phyloP scores from a whole-genome alignment of 2,329 filamentous ascomycete genomes.

The Alternaria burnsii region DNA sequence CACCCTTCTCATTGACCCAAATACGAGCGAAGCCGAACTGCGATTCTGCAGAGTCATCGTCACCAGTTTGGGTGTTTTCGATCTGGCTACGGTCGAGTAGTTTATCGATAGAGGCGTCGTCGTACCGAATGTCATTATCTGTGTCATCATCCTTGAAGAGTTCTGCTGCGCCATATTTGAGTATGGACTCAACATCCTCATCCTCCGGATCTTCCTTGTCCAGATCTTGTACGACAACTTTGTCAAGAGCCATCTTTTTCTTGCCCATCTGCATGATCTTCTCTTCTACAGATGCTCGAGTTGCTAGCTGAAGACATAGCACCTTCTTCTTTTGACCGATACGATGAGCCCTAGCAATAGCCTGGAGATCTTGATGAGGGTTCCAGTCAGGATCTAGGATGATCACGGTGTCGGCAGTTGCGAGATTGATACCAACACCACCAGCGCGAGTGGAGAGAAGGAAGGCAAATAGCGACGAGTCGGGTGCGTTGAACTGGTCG shows the following conservation, averaged over 20 bases:
- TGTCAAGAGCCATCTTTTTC: conserved; percentile 95
- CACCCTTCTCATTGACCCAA: conserved; percentile 83
- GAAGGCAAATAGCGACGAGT: conserved; percentile 87
- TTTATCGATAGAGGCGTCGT: conserved; percentile 82
- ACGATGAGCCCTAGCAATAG: conserved; percentile 89
- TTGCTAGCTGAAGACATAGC: conserved; percentile 93
- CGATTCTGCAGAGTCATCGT: conserved; percentile 73
- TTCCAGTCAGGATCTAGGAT: conserved; percentile 98
- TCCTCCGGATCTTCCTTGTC: conserved; percentile 81
- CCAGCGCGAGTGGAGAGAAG: conserved; percentile 92
- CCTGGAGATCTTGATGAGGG: conserved; percentile 96
- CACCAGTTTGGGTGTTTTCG: conserved; percentile 72
- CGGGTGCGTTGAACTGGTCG: conserved; percentile 87
- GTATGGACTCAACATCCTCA: conserved; percentile 83
- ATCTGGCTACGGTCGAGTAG: conserved; percentile 86
- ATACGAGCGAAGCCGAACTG: conserved; percentile 91
- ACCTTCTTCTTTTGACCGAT: conserved; percentile 98
- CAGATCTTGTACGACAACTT: conserved; percentile 92
- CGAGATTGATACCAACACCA: conserved; percentile 96
- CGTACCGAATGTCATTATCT: conserved; percentile 80
- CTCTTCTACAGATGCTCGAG: conserved; percentile 87
- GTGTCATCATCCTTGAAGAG: conserved; percentile 80
- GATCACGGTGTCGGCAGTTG: conserved; percentile 96
- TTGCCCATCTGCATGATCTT: conserved; percentile 95
- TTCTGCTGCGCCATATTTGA: conserved; percentile 86